A percentile compares a stretch with the other conserved stretches of the same genome.
Conservation (phyloP, 2,329 filamentous ascomycete genomes). For the Phyllosticta citriasiana region DNA sequence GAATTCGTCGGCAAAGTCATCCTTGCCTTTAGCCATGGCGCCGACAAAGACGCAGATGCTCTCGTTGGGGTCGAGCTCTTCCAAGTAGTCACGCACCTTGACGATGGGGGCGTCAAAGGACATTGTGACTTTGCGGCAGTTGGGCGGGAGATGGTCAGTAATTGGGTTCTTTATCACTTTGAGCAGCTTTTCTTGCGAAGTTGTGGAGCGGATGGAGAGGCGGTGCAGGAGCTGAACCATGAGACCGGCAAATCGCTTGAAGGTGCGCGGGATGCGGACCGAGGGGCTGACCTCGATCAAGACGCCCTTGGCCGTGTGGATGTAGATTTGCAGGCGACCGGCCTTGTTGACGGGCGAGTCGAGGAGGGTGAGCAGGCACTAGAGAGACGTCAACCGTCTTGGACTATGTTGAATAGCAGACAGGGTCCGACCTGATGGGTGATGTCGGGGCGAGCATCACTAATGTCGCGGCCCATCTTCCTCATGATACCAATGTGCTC, state of each 20-base stretch:
- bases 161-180: constrained; percentile 98
- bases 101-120: constrained; percentile 88
- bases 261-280: constrained; percentile 93
- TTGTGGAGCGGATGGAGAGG: constrained; percentile 89
- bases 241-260: constrained; percentile 95
- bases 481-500: constrained; percentile 99
- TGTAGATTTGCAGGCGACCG: constrained; percentile 94
- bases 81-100: constrained; percentile 80
- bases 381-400: constrained; percentile 13
- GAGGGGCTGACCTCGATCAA: constrained; percentile 97
- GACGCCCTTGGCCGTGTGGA: constrained; percentile 93
- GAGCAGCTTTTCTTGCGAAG: constrained; percentile 93
- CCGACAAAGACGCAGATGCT: constrained; percentile 97
- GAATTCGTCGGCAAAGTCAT: constrained; percentile 88
- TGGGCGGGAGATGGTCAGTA: constrained; percentile 89
- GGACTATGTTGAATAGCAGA: constrained; percentile 13
- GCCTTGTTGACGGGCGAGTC: constrained; percentile 99
- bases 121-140: constrained; percentile 94
- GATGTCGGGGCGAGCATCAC: constrained; percentile 93
- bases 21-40: constrained; percentile 94
- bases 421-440: constrained; percentile 74
- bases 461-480: constrained; percentile 98
- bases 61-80: constrained; percentile 66
- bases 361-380: constrained; percentile 94
- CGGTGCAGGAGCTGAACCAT: constrained; percentile 98